A percentile compares a stretch with the other conserved stretches of the same genome.
phyloP scores from a whole-genome alignment of 352 stramenopile genomes.

The Phytophthora idaei region DNA sequence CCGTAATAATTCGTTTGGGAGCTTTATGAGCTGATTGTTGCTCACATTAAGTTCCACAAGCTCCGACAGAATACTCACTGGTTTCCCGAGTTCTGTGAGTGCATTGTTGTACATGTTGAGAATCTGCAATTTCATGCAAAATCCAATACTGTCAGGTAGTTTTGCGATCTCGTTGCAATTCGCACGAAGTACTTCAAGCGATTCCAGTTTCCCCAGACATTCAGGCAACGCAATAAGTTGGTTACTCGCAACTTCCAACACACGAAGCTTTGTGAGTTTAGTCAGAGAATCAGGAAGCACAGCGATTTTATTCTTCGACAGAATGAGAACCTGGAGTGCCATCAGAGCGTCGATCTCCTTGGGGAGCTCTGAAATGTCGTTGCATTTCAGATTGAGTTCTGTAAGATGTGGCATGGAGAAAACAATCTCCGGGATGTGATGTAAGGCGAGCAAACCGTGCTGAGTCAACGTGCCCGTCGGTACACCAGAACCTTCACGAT shows the following conservation, averaged over 20 bases:
- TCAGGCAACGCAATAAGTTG: conserved; percentile 54
- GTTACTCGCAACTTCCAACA: conserved; percentile 67
- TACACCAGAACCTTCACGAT: conserved; percentile 42
- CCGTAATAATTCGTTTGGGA: conserved; percentile 42
- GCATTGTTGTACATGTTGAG: conserved; percentile 86
- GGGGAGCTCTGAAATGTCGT: conserved; percentile 61
- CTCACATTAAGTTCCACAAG: conserved; percentile 79
- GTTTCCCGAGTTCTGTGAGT: conserved; percentile 51
- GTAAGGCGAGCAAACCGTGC: conserved; percentile 50
- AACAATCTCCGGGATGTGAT: conserved; percentile 60
- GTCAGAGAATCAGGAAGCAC: conserved; percentile 55
- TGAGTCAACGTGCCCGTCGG: conserved; percentile 58
- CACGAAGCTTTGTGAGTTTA: conserved; percentile 49
- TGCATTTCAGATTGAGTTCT: conserved; percentile 71
- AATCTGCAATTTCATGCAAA: conserved; percentile 55
- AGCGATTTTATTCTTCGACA: conserved; percentile 70
- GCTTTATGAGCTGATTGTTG: conserved; percentile 53
- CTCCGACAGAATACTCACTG: conserved; percentile 54
- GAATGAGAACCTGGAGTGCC: conserved; percentile 47
- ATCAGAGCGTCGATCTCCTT: conserved; percentile 62
- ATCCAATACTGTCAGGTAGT: conserved; percentile 55
- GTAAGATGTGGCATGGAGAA: conserved; percentile 62
- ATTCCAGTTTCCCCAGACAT: conserved; percentile 51
- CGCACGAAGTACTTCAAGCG: conserved; percentile 57
- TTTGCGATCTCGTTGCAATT: conserved; percentile 60